Evolutionary conservation across 2,329 filamentous ascomycete species (phyloP), one percentile per base, ranked within the genome.

Genomic region (Diaporthe sp.): DNA sequence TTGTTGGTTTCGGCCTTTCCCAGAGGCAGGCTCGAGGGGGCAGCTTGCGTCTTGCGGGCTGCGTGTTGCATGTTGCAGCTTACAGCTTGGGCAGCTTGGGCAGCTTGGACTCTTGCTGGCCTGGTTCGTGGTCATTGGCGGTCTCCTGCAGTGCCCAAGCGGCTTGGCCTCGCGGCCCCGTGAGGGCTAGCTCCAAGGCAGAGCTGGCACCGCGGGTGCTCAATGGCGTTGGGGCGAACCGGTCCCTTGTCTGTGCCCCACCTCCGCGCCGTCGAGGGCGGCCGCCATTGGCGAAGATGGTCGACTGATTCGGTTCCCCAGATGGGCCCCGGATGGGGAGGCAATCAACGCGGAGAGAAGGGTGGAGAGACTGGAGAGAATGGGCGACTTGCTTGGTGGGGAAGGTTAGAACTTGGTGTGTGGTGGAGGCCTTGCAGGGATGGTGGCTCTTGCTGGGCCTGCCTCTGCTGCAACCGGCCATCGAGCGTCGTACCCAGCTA

Each of bases 201-300:
- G 61, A 35, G 25, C 59, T 47, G 59, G 59, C 42, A 37, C 9
- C n/a, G 58, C 58, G 59, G 25, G 58, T 39, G 9, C 30, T 44
- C 8, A 51, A 22, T 53, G 63, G 63, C 63, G 44, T 53, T 37
- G 63, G 32, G 37, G 63, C 63, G 63, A 68, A 53, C 63, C 32
- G 32, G 47, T 53, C 63, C 63, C 63, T 53, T 53, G 63, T 68
- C 63, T 51, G 63, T 53, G 63, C 63, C 63, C 63, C 63, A 68
- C 63, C 63, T 68, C 63, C 63, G 63, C 63, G 47, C 30, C 32
- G 63, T 22, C 15, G 4, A 19, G 15, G 63, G 63, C 32, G 63
- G 47, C 63, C 32, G 63, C 47, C 63, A 68, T 68, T 68, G 63
- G 63, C 47, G 47, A 39, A 32, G n/a, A n/a, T 30, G 47, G 47